Conservation (phyloP, 140 eudicot species). For the Bidens hawaiensis region DNA sequence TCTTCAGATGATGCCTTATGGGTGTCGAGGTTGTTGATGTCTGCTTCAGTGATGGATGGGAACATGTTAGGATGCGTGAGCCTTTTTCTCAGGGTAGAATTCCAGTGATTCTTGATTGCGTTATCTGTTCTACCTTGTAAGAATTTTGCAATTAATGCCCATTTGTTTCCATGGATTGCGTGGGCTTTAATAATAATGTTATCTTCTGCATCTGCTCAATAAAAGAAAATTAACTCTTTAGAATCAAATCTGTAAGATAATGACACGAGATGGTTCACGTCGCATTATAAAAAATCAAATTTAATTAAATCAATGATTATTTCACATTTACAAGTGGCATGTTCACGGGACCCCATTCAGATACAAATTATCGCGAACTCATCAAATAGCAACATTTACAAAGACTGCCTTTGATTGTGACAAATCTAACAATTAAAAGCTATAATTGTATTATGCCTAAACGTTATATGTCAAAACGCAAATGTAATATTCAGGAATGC, state of each 20-base stretch:
- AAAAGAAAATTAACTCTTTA: background rate
- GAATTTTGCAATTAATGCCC: slow-evolving; percentile 77
- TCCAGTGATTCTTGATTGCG: slow-evolving; percentile 89
- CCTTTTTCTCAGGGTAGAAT: slow-evolving; percentile 57
- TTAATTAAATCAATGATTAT: background rate
- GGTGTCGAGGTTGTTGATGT: slow-evolving; percentile 27
- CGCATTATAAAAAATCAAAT: background rate
- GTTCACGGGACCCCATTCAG: no score
- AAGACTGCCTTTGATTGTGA: no score
- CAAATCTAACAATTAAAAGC: background rate
- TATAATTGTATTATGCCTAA: slow-evolving; percentile 5
- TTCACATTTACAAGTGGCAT: background rate
- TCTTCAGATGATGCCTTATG: slow-evolving; percentile 46
- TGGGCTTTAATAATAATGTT: slow-evolving; percentile 53
- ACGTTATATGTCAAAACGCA: background rate
- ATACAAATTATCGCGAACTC: no score
- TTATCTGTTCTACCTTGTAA: slow-evolving; percentile 92
- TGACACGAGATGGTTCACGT: background rate
- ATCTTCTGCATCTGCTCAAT: slow-evolving; percentile 72
- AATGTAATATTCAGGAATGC: background rate
- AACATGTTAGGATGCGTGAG: slow-evolving; percentile 13
- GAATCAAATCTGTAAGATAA: background rate
- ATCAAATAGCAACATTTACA: no score
- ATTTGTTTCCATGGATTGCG: slow-evolving; percentile 77
- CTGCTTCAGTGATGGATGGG: slow-evolving; percentile 4